Conservation (phyloP, 2,329 filamentous ascomycete species). For the Stachybotrys chartarum region DNA sequence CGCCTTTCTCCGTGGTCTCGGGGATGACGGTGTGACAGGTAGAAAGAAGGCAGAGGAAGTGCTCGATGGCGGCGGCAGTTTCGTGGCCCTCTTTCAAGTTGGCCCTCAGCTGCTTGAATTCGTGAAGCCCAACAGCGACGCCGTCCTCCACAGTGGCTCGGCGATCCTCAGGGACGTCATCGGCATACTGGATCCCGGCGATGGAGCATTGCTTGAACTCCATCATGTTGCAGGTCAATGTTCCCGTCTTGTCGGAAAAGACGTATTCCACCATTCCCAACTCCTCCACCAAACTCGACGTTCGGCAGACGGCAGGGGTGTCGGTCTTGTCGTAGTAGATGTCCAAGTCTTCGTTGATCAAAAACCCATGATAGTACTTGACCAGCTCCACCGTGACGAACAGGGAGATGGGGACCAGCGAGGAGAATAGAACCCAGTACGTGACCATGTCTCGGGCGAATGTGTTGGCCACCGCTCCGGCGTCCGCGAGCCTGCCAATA, state of each 20-base stretch:
- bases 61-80: conserved; percentile 51
- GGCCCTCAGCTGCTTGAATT: conserved; percentile 67
- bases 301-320: conserved; percentile 91
- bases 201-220: conserved; percentile 96
- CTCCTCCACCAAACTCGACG: conserved; percentile 93
- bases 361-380: conserved; percentile 95
- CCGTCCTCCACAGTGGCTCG: conserved; percentile 76
- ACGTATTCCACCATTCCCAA: conserved; percentile 97
- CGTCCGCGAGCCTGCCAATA: conserved; percentile 53
- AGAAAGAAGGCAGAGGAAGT: conserved; percentile 80
- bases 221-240: conserved; percentile 97
- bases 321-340: conserved; percentile 97
- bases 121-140: conserved; percentile 70
- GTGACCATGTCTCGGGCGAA: conserved; percentile 95
- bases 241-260: conserved; percentile 97
- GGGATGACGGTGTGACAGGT: conserved; percentile 98
- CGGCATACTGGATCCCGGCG: conserved; percentile 86
- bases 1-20: conserved; percentile 70
- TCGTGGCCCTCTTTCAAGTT: conserved; percentile 55
- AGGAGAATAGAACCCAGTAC: conserved; percentile 97
- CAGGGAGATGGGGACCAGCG: conserved; percentile 91
- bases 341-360: conserved; percentile 95
- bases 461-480: conserved; percentile 54
- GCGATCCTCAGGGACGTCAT: conserved; percentile 85
- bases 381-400: conserved; percentile 97